phyloP scores from a whole-genome alignment of 1,284 basidiomycete genomes.

The Xerocomus nothofagi region DNA sequence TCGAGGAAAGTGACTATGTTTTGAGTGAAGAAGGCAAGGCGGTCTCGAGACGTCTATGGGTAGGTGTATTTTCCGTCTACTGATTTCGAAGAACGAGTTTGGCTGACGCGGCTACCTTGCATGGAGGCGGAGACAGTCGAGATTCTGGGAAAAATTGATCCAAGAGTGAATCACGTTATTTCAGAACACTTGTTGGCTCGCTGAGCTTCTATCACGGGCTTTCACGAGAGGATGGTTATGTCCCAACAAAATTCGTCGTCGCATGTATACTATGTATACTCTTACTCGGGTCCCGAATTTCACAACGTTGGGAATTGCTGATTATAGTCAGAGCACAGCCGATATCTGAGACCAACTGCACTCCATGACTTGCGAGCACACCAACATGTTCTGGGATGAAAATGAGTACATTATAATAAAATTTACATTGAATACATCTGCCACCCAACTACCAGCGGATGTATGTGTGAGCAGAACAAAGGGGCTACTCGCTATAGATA shows the following conservation, averaged over 20 bases:
- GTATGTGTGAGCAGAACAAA: background rate
- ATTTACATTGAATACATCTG: slow-evolving; percentile 7
- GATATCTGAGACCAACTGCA: background rate
- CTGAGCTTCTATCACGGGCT: slow-evolving; percentile 8
- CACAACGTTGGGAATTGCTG: background rate
- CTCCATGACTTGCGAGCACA: background rate
- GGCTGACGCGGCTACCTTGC: slow-evolving; percentile 2
- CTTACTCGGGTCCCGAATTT: background rate
- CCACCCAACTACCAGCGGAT: slow-evolving; percentile 4
- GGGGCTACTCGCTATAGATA: slow-evolving; percentile 25
- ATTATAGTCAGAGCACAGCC: background rate
- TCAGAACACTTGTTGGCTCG: slow-evolving; percentile 20
- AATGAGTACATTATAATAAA: slow-evolving; percentile 2
- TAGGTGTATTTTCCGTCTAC: slow-evolving; percentile 6
- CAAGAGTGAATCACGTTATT: slow-evolving; percentile 30
- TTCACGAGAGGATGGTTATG: background rate
- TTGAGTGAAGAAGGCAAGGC: slow-evolving; percentile 30
- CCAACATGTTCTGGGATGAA: background rate
- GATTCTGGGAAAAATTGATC: slow-evolving; percentile 26
- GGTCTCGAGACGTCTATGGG: slow-evolving; percentile 32
- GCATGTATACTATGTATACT: background rate
- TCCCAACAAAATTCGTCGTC: background rate
- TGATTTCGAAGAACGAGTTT: background rate
- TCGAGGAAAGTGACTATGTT: slow-evolving; percentile 29
- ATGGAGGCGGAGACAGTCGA: slow-evolving; percentile 27